A percentile compares a stretch with the other conserved stretches of the same genome.
phyloP scores from a whole-genome alignment of 78 protist species.

The Dictyostelium brefeldianum region DNA sequence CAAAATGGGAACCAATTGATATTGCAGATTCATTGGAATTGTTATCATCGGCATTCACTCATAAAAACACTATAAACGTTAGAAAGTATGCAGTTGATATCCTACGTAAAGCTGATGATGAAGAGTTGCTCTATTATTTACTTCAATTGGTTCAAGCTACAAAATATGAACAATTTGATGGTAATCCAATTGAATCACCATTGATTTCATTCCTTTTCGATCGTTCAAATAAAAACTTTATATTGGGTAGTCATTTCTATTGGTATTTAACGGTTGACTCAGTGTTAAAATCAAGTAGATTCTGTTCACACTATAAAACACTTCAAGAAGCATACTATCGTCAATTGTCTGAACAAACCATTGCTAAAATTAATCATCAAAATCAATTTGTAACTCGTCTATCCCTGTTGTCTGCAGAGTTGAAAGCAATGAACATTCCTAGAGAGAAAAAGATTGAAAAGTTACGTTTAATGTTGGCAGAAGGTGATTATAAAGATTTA shows the following conservation, averaged over 20 bases:
- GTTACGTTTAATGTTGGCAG: constrained; percentile 47
- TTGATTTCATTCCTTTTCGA: constrained; percentile 76
- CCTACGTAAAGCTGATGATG: constrained; percentile 65
- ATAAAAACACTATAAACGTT: constrained; percentile 78
- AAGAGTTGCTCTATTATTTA: constrained; percentile 87
- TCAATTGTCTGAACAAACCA: constrained; percentile 1
- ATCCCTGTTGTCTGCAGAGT: constrained; percentile 25
- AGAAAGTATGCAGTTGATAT: constrained; percentile 93
- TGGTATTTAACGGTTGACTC: constrained; percentile 83
- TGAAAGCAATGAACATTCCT: constrained; percentile 69
- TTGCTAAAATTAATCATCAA: neutral
- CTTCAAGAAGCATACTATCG: constrained; percentile 38
- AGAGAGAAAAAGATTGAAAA: constrained; percentile 65
- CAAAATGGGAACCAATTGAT: constrained; percentile 67
- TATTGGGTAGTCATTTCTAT: constrained; percentile 62
- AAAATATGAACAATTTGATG: constrained; percentile 79
- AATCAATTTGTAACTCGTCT: constrained; percentile 32
- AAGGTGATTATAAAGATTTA: constrained; percentile 65
- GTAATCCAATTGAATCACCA: constrained; percentile 13
- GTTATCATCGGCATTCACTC: constrained; percentile 73
- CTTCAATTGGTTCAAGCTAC: constrained; percentile 98
- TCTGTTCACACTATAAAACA: constrained; percentile 29
- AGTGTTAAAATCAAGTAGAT: constrained; percentile 12
- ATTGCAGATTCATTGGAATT: constrained; percentile 92
- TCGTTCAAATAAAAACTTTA: constrained; percentile 44